phyloP scores from a whole-genome alignment of 202 grass and related monocot species.

The Zizania palustris region DNA sequence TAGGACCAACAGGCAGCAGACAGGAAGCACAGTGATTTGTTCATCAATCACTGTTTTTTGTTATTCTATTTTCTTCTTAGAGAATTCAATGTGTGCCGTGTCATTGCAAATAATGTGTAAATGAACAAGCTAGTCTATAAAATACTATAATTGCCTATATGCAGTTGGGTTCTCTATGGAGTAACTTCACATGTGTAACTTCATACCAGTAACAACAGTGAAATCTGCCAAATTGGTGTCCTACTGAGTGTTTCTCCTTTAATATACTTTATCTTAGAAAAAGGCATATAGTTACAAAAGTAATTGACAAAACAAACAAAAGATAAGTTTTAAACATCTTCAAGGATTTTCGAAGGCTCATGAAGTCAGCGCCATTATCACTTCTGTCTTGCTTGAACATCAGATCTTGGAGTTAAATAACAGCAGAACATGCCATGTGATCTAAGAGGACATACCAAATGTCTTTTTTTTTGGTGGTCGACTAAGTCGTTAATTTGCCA shows the following conservation, averaged over 20 bases:
- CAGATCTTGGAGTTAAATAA: conserved; percentile 35
- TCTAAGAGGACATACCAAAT: background rate
- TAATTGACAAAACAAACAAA: background rate
- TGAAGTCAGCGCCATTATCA: background rate
- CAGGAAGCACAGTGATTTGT: background rate
- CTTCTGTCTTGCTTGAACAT: background rate
- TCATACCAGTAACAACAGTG: background rate
- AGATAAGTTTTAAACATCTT: background rate
- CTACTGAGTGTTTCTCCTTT: background rate
- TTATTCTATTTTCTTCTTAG: background rate
- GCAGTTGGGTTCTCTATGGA: too few species aligned
- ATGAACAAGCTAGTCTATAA: too few species aligned
- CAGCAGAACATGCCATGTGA: background rate
- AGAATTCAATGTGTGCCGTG: too few species aligned
- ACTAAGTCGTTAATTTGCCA: background rate
- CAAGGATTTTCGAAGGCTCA: conserved; percentile 29
- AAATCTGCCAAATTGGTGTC: background rate
- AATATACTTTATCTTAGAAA: background rate
- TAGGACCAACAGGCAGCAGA: conserved; percentile 4
- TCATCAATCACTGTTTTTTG: background rate
- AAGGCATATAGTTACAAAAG: background rate
- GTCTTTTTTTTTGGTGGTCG: background rate
- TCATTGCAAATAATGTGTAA: too few species aligned
- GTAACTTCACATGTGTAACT: too few species aligned
- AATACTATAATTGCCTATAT: too few species aligned